These are phyloP conservation scores for Colletotrichum lupini DNA, from an alignment of 2,329 filamentous ascomycete genomes.

Conservation along the genomic window DNA sequence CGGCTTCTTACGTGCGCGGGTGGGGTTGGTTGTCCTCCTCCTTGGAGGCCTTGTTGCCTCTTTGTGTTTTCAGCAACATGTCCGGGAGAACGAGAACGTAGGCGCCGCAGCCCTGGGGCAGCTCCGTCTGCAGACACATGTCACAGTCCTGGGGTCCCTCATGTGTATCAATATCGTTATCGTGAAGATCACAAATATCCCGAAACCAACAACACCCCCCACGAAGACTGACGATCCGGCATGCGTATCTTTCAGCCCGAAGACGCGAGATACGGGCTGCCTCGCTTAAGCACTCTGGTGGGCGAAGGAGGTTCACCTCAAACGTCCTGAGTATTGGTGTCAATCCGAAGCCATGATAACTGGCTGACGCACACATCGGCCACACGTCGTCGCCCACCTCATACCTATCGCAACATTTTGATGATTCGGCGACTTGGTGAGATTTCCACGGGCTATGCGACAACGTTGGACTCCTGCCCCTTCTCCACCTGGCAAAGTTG, in stretches of 20 bases:
- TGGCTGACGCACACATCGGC: not conserved
- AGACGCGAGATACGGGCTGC: not conserved
- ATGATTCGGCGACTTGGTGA: not conserved
- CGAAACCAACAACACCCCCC: not conserved
- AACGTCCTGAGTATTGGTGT: not conserved
- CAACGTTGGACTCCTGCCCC: not conserved
- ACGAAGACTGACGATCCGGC: not conserved
- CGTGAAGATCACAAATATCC: constrained; percentile 7
- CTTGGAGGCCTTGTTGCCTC: constrained; percentile 17
- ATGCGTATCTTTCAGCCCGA: constrained; percentile 1
- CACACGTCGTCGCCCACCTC: not conserved
- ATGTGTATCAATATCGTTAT: not conserved
- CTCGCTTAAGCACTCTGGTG: not conserved
- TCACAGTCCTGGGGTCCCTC: not conserved
- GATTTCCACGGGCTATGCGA: not conserved
- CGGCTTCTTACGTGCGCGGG: constrained; percentile 24
- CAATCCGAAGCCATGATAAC: not conserved
- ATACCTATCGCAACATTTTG: not conserved
- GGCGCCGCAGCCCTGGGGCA: constrained; percentile 22
- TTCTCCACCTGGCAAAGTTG: not conserved
- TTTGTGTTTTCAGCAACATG: constrained; percentile 24
- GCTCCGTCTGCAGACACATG: constrained; percentile 14
- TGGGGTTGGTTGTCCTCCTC: constrained; percentile 3
- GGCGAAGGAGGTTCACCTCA: not conserved
- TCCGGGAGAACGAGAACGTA: not conserved